phyloP scores from a whole-genome alignment of 495 filamentous ascomycete genomes.

The Amorphotheca resinae region DNA sequence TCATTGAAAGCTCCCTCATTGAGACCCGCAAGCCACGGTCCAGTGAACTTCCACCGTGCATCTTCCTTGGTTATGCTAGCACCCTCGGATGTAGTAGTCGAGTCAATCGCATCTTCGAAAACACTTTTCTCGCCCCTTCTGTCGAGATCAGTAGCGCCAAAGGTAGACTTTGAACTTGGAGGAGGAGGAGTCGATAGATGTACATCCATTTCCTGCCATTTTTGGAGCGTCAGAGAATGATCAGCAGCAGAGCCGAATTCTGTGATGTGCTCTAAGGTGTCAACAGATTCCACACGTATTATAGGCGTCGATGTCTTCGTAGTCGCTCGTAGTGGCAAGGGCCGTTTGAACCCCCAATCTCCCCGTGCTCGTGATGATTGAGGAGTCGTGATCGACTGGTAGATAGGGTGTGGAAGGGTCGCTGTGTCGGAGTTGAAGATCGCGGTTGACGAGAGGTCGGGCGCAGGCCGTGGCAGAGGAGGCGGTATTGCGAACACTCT shows the following conservation, averaged over 20 bases:
- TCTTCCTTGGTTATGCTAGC: slow-evolving; percentile 20
- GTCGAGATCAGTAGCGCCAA: neutral
- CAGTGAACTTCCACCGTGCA: slow-evolving; percentile 57
- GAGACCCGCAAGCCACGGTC: slow-evolving; percentile 75
- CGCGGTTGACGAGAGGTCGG: slow-evolving; percentile 24
- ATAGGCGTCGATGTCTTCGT: slow-evolving; percentile 56
- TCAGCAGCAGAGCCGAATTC: slow-evolving; percentile 79
- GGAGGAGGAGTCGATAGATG: slow-evolving; percentile 39
- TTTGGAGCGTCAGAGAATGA: slow-evolving; percentile 66
- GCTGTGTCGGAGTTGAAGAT: slow-evolving; percentile 47
- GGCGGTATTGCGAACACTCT: slow-evolving; percentile 45
- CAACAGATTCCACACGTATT: slow-evolving; percentile 58
- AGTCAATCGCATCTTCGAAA: slow-evolving; percentile 45
- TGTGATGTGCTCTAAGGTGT: slow-evolving; percentile 85
- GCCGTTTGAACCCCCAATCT: slow-evolving; percentile 91
- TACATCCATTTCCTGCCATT: slow-evolving; percentile 73
- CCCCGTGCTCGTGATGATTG: slow-evolving; percentile 58
- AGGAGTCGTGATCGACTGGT: slow-evolving; percentile 75
- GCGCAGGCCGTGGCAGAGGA: slow-evolving; percentile 32
- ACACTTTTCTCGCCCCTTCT: slow-evolving; percentile 25
- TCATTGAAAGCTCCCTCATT: slow-evolving; percentile 55
- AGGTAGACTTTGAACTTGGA: neutral
- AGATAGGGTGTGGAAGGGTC: slow-evolving; percentile 66
- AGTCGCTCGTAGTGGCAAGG: slow-evolving; percentile 64
- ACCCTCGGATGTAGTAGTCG: slow-evolving; percentile 28